phyloP scores from a whole-genome alignment of 2,329 filamentous ascomycete genomes.

The Paracoccidioides brasiliensis region DNA sequence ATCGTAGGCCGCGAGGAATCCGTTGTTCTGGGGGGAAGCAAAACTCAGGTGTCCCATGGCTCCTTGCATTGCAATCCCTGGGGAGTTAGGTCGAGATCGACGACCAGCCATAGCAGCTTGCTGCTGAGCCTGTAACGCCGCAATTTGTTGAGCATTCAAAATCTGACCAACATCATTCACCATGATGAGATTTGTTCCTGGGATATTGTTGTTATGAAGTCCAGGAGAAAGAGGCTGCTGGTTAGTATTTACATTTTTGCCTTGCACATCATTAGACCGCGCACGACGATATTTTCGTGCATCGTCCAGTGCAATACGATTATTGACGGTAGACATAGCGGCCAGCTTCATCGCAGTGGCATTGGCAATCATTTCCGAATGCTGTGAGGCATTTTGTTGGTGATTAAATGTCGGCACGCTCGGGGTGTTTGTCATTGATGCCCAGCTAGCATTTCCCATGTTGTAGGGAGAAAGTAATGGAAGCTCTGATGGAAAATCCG shows the following conservation, averaged over 20 bases:
- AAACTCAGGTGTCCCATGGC: constrained; percentile 51
- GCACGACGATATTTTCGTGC: constrained; percentile 90
- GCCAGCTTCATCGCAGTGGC: constrained; percentile 98
- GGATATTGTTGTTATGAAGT: constrained; percentile 48
- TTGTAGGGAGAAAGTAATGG: constrained; percentile 73
- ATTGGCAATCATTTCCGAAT: constrained; percentile 97
- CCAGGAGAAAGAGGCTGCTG: constrained; percentile 56
- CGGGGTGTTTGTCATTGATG: constrained; percentile 94
- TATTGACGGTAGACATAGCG: constrained; percentile 93
- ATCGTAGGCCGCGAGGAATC: constrained; percentile 83
- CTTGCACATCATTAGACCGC: constrained; percentile 66
- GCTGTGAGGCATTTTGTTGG: constrained; percentile 42
- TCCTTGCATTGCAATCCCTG: constrained; percentile 68
- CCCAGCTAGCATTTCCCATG: constrained; percentile 81
- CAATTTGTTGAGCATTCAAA: constrained; percentile 69
- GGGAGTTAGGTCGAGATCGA: constrained; percentile 78
- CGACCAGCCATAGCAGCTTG: constrained; percentile 37
- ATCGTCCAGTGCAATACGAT: constrained; percentile 91
- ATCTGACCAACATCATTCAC: constrained; percentile 88
- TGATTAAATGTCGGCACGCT: constrained; percentile 75
- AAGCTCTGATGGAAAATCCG: constrained; percentile 56
- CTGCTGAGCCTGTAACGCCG: constrained; percentile 62
- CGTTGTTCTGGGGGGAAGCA: constrained; percentile 83
- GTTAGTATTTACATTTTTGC: constrained; percentile 29
- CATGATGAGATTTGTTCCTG: constrained; percentile 73